These are phyloP conservation scores for Fusarium azukiicola DNA, from an alignment of 2,329 filamentous ascomycete genomes.

Conservation along the genomic window DNA sequence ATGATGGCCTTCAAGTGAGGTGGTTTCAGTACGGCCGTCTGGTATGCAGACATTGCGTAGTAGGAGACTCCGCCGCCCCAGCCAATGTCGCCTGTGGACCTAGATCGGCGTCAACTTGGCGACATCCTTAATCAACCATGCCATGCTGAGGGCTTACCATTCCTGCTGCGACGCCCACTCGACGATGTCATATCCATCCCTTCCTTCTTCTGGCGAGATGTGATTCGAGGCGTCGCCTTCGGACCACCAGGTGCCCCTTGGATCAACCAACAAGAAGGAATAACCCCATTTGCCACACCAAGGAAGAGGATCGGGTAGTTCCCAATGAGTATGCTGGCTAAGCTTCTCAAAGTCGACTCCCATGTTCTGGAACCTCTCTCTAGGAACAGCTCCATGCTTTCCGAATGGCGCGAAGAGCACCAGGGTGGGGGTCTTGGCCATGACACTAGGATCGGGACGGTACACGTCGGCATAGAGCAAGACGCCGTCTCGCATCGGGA, in stretches of 20 bases:
- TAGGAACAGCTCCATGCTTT: conserved; percentile 27
- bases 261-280: conserved; percentile 12
- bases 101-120: neutral
- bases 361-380: conserved; percentile 28
- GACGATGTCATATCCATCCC: conserved; percentile 10
- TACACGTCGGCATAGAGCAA: conserved; percentile 4
- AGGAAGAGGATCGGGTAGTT: conserved; percentile 15
- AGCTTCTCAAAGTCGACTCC: conserved; percentile 19
- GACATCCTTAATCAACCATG: neutral
- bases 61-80: conserved; percentile 23
- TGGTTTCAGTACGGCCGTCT: conserved; percentile 23
- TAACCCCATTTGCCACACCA: conserved; percentile 24
- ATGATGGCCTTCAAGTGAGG: conserved; percentile 28
- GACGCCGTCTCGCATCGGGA: neutral
- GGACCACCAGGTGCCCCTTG: conserved; percentile 12
- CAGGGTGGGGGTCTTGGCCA: conserved; percentile 14
- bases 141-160: neutral
- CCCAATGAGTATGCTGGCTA: conserved; percentile 24
- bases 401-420: conserved; percentile 27
- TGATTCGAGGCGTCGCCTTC: neutral
- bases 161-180: conserved; percentile 8
- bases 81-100: neutral
- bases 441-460: neutral
- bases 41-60: conserved; percentile 6
- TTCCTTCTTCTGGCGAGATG: conserved; percentile 13